Evolutionary conservation across 352 stramenopile genomes (phyloP).

Genomic region (Aphanomyces cochlioides): DNA sequence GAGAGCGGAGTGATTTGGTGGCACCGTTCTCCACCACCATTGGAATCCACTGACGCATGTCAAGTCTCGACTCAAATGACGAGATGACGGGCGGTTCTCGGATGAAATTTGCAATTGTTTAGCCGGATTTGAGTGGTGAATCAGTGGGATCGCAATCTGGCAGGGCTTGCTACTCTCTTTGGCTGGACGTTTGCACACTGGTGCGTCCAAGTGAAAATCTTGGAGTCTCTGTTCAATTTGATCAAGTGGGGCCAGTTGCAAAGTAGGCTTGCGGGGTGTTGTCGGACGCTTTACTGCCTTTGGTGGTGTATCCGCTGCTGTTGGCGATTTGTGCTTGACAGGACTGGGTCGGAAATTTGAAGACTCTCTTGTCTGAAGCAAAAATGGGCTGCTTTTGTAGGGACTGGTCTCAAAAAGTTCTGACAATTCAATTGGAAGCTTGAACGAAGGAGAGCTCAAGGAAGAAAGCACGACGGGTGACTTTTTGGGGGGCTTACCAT

Average conservation of each 20-base stretch:
- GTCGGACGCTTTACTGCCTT: not conserved
- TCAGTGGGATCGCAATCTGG: constrained; percentile 9
- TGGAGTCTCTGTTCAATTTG: constrained; percentile 16
- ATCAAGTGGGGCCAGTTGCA: constrained; percentile 20
- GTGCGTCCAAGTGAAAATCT: constrained; percentile 10
- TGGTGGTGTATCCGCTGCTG: not conserved
- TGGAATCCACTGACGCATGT: constrained; percentile 74
- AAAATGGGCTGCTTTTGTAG: constrained; percentile 9
- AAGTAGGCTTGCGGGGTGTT: not conserved
- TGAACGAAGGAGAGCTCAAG: constrained; percentile 3
- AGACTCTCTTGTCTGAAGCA: constrained; percentile 2
- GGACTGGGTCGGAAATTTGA: not conserved
- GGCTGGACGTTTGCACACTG: not conserved
- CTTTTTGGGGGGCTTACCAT: constrained; percentile 8
- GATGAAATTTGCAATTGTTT: too few relatives aligned
- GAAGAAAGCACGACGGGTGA: constrained; percentile 18
- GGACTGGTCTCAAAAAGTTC: not conserved
- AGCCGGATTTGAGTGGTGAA: not conserved
- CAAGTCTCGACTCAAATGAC: constrained; percentile 30
- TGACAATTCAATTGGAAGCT: constrained; percentile 4
- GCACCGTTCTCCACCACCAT: constrained; percentile 77
- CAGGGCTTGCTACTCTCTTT: constrained; percentile 3
- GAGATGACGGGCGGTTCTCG: not conserved
- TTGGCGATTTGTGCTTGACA: not conserved
- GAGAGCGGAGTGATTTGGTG: constrained; percentile 53